Conservation (phyloP, 2,329 filamentous ascomycete genomes). For the Pyricularia sp. region DNA sequence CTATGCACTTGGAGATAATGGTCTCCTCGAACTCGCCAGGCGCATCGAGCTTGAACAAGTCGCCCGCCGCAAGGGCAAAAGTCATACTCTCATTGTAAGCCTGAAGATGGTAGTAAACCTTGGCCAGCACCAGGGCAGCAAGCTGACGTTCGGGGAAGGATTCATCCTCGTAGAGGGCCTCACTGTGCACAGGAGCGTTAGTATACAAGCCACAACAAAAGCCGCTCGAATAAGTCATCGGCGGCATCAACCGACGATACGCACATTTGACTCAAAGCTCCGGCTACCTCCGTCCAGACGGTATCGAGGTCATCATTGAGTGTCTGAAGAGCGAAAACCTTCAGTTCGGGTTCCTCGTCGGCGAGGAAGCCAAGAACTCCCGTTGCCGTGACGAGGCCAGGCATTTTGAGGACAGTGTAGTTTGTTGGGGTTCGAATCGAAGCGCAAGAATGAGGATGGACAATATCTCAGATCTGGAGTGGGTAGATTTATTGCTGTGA, state of each 20-base stretch:
- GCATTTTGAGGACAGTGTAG: slow-evolving; percentile 50
- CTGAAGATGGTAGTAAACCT: slow-evolving; percentile 98
- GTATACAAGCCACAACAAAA: slow-evolving; percentile 5
- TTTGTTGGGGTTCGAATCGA: not conserved
- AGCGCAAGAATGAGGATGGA: not conserved
- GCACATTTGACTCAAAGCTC: slow-evolving; percentile 87
- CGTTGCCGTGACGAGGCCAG: slow-evolving; percentile 86
- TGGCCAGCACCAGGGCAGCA: slow-evolving; percentile 87
- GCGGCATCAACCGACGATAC: slow-evolving; percentile 5
- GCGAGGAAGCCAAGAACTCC: slow-evolving; percentile 92
- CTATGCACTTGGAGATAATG: slow-evolving; percentile 96
- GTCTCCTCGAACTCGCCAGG: slow-evolving; percentile 97
- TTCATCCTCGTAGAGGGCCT: slow-evolving; percentile 96
- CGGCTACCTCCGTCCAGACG: slow-evolving; percentile 95
- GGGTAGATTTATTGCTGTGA: not conserved
- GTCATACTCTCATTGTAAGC: slow-evolving; percentile 99
- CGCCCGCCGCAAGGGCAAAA: slow-evolving; percentile 88
- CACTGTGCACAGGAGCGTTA: slow-evolving; percentile 43
- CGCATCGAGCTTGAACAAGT: slow-evolving; percentile 86
- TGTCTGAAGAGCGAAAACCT: slow-evolving; percentile 88
- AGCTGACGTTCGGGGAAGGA: slow-evolving; percentile 88
- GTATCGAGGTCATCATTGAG: slow-evolving; percentile 95
- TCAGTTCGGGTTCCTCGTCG: slow-evolving; percentile 89
- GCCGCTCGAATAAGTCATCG: not conserved
- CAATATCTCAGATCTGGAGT: slow-evolving; percentile 4